phyloP scores from a whole-genome alignment of 148 eudicot species.

The Rheum nobile region DNA sequence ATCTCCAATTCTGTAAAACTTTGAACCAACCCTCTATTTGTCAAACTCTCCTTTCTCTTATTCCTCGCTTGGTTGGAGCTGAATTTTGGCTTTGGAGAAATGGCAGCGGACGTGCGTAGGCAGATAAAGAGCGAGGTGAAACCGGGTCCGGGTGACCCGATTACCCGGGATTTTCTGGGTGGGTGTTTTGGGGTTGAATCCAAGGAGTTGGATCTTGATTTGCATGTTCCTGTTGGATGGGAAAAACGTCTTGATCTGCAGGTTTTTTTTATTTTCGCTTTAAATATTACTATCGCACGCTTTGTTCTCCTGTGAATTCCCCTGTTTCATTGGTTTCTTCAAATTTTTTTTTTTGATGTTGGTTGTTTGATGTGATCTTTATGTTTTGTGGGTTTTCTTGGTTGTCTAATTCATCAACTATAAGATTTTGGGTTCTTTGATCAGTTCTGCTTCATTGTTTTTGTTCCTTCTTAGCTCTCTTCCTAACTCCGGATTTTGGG shows the following conservation, averaged over 20 bases:
- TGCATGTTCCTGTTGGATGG: slow-evolving; percentile 78
- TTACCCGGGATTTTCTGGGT: slow-evolving; percentile 64
- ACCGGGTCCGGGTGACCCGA: slow-evolving; percentile 20
- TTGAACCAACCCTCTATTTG: neutral
- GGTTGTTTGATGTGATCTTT: neutral
- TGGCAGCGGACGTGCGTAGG: slow-evolving; percentile 14
- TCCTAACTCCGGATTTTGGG: neutral
- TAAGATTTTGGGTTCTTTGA: too few species aligned
- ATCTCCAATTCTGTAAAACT: neutral
- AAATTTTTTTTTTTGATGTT: neutral
- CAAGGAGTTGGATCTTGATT: slow-evolving; percentile 78
- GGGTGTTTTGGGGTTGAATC: slow-evolving; percentile 41
- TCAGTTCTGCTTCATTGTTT: neutral
- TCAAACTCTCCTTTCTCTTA: neutral
- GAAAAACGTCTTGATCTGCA: slow-evolving; percentile 85
- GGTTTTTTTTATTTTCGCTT: slow-evolving; percentile 23
- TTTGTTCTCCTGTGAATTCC: too few species aligned
- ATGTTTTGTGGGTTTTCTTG: neutral
- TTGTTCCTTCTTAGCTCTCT: neutral
- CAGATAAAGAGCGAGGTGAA: slow-evolving; percentile 12
- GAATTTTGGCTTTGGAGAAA: neutral
- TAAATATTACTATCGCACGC: neutral
- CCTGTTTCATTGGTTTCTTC: neutral
- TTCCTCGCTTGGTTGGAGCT: neutral
- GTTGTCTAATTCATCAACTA: too few species aligned